These are phyloP conservation scores for Patellaria atrata DNA, from an alignment of 495 filamentous ascomycete species.

Conservation along the genomic window DNA sequence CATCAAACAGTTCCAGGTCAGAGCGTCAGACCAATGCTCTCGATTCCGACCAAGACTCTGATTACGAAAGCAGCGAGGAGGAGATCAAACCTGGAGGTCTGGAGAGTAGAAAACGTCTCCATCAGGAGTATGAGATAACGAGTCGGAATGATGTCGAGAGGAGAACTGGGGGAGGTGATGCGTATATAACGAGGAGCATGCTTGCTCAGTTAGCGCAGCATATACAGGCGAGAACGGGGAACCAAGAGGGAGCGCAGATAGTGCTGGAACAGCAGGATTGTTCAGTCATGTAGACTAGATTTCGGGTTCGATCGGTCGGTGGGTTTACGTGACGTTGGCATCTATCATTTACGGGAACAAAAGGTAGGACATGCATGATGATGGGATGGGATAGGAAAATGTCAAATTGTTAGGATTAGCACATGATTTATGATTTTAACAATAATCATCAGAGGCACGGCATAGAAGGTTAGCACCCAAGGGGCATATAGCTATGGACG, in stretches of 20 bases:
- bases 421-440: no score
- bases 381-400: no score
- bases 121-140: conserved; percentile 48
- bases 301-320: no score
- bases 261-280: conserved; percentile 11
- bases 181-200: conserved; percentile 50
- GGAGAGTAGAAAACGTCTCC: conserved; percentile 42
- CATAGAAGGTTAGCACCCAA: no score
- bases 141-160: conserved; percentile 50
- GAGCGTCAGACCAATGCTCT: background rate
- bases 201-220: conserved; percentile 40
- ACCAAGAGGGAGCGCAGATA: conserved; percentile 6
- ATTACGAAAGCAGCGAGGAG: conserved; percentile 18
- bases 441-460: no score
- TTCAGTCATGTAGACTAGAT: no score
- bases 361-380: no score
- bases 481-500: no score
- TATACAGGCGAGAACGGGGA: conserved; percentile 23
- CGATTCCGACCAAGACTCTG: conserved; percentile 2
- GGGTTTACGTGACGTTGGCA: no score
- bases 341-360: no score
- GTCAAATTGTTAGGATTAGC: no score
- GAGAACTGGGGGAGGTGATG: conserved; percentile 45
- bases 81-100: conserved; percentile 30
- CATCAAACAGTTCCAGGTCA: no score